Evolutionary conservation across 768 basidiomycete genomes (phyloP).

Genomic region (Tephrocybe sp.): DNA sequence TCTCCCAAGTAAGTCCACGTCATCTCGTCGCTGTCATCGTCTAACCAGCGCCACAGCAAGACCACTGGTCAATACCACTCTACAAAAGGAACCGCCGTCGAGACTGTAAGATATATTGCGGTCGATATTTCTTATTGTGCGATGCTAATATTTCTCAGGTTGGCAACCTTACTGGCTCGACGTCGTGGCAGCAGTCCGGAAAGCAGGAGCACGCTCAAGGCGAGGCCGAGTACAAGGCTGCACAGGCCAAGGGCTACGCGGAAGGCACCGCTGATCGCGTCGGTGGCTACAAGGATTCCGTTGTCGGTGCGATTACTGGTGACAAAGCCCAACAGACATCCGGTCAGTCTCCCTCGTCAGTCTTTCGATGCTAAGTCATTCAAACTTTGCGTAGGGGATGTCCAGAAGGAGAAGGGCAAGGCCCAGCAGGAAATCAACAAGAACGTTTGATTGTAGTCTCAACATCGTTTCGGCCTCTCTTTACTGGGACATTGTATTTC

Average conservation of each 20-base stretch:
- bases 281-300: conserved; percentile 44
- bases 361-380: neutral
- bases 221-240: conserved; percentile 50
- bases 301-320: conserved; percentile 53
- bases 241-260: conserved; percentile 48
- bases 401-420: conserved; percentile 30
- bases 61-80: conserved; percentile 44
- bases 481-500: too few species aligned
- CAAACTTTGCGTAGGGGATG: conserved; percentile 35
- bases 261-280: conserved; percentile 48
- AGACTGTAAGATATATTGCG: conserved; percentile 10
- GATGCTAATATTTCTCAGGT: conserved; percentile 16
- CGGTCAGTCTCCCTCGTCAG: conserved; percentile 26
- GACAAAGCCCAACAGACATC: conserved; percentile 43
- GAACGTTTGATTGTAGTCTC: conserved; percentile 2
- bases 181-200: conserved; percentile 47
- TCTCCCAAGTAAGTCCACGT: conserved; percentile 23
- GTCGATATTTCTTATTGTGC: neutral
- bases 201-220: conserved; percentile 53
- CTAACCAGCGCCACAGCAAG: conserved; percentile 28
- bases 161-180: conserved; percentile 48
- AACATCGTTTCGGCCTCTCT: too few species aligned
- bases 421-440: conserved; percentile 24
- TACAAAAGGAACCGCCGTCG: conserved; percentile 37
- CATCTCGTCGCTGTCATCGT: neutral